Evolutionary conservation across 345 rosid genomes (phyloP), one percentile per base, ranked within the genome.

Genomic region (Erodium maritimum): DNA sequence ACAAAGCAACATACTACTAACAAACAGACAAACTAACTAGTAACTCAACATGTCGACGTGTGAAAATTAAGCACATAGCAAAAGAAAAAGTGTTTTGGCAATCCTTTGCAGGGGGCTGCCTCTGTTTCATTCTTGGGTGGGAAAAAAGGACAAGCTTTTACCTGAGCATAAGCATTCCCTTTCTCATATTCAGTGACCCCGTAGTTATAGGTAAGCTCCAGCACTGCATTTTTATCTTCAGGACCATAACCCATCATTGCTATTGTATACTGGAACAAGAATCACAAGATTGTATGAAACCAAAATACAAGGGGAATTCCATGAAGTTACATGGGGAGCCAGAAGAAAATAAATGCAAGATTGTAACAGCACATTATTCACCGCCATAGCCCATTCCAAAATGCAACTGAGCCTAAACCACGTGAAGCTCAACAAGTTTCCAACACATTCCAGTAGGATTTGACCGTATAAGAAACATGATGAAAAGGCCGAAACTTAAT

Each of bases 171-270:
- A 25, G 85, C 95, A 65, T 88, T 79, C 77, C 98, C 95, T 75
- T 82, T 88, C 37, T 84, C 90, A 68, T 88, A 91, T 57, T 84
- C 95, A 45, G 85, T 78, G 68, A 88, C 90, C 19, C 96, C 96
- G 68, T 91, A 88, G 75, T 91, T 91, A 80, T 86, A 84, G 21
- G 96, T 91, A 69, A 91, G 78, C 80, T 88, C 96, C 68, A 91
- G 71, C 56, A 91, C 96, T 14, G 79, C 74, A 71, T 12, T 74
- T 77, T 84, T 88, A 61, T 91, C 96, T 81, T 91, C 98, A 69
- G 95, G 90, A 61, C 96, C 98, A 58, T 88, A 91, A 29, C 88
- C 98, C 95, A 91, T 77, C 85, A 86, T 84, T 1, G 98, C 96
- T 71, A 80, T 71, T 12, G 86, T 80, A 71, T 84, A 90, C 97